Evolutionary conservation across 768 basidiomycete genomes (phyloP).

Genomic region (Lyophyllum atratum): DNA sequence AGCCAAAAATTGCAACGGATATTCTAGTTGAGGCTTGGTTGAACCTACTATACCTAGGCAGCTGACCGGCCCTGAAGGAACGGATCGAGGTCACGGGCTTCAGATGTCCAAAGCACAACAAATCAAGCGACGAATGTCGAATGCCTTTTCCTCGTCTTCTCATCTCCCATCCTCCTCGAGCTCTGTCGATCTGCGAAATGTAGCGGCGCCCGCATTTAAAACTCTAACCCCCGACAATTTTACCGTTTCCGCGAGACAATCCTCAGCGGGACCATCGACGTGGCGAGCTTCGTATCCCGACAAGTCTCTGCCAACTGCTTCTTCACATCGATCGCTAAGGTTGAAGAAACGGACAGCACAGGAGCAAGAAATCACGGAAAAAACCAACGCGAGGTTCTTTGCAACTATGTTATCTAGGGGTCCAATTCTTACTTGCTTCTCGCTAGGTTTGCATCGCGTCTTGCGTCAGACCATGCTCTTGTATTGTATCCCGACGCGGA

Average conservation of each 20-base stretch:
- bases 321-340: slow-evolving; percentile 24
- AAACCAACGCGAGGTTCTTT: slow-evolving; percentile 50
- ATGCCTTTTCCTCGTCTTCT: slow-evolving; percentile 35
- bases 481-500: slow-evolving; percentile 69
- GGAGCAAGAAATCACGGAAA: slow-evolving; percentile 48
- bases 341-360: slow-evolving; percentile 46
- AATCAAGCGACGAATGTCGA: slow-evolving; percentile 46
- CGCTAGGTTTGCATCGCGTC: slow-evolving; percentile 51
- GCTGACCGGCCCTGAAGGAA: slow-evolving; percentile 41
- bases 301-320: slow-evolving; percentile 7
- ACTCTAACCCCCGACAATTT: slow-evolving; percentile 25
- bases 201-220: slow-evolving; percentile 15
- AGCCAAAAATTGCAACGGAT: too few relatives aligned
- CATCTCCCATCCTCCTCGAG: slow-evolving; percentile 27
- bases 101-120: slow-evolving; percentile 38
- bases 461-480: slow-evolving; percentile 63
- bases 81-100: slow-evolving; percentile 37
- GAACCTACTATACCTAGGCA: too few relatives aligned
- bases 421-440: slow-evolving; percentile 1
- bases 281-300: slow-evolving; percentile 26
- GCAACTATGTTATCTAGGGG: neutral
- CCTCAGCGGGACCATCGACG: slow-evolving; percentile 28
- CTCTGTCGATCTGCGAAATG: slow-evolving; percentile 17
- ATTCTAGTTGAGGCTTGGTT: too few relatives aligned
- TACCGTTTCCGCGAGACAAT: slow-evolving; percentile 22